Base-by-base conservation (phyloP, 78 protist species). In the Dictyostelium purpureum region DNA sequence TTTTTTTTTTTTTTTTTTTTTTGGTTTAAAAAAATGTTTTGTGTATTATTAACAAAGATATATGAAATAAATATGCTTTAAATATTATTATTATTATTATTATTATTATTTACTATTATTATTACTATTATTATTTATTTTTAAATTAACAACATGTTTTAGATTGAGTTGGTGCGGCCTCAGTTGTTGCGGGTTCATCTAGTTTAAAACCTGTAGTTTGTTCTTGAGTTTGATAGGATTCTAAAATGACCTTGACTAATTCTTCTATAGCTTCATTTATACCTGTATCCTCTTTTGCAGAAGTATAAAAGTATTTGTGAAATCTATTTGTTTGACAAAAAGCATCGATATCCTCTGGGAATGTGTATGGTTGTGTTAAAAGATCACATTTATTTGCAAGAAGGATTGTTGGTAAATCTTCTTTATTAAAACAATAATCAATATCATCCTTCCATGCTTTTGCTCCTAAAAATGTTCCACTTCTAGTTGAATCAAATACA, bases 401-500 rank as follows among this genome's bases (percentile, higher is more conserved):
- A 28, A 83, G 14, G 11, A 83, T 83, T 2, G 77, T 63, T 19
- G 90, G 90, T 21, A 83, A 66, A 52, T 31, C 31, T 10, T 69
- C 81, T 3, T 67, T 57, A 7, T 77, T 59, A 37, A 83, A 83
- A 52, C 90, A 83, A 56, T 26, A 38, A 40, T 83, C 90, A 12
- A 83, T 42, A 11, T 83, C 79, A 10, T 63, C 37, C 19, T 71
- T 83, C 90, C 90, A 83, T 26, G 43, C 77, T 6, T 75, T 69
- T 37, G 90, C 79, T 7, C 79, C 75, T 12, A 69, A 69, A 24
- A 83, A 52, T 70, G 90, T 83, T 0, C 51, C 79, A 31, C 76
- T 71, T 43, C 90, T 71, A 10, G 90, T 83, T 33, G 67, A 19
- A 71, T 83, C 90, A 37, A 83, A 70, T 40, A 83, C 90, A 56